phyloP scores from a whole-genome alignment of 768 basidiomycete species.

The Cystobasidium onofrii region DNA sequence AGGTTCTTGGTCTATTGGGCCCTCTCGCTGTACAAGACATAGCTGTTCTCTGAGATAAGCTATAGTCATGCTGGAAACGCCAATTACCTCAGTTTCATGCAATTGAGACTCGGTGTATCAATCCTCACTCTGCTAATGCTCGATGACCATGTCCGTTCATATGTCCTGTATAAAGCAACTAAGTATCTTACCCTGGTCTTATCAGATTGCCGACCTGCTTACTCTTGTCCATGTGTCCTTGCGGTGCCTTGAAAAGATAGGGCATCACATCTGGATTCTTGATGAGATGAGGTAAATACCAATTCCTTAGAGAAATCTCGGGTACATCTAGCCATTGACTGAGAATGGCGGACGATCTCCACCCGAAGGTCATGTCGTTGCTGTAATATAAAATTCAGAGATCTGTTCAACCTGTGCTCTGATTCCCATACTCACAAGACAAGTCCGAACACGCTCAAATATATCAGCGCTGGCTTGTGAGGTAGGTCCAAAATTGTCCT shows the following conservation, averaged over 20 bases:
- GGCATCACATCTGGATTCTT: conserved; percentile 16
- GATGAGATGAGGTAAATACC: conserved; percentile 25
- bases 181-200: no score
- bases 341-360: conserved; percentile 20
- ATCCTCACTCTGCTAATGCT: conserved; percentile 24
- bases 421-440: conserved; percentile 17
- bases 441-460: conserved; percentile 31
- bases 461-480: conserved; percentile 34
- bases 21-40: conserved; percentile 20
- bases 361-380: conserved; percentile 25
- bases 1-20: conserved; percentile 5
- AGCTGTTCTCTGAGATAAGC: conserved; percentile 33
- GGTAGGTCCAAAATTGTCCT: conserved; percentile 34
- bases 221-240: conserved; percentile 13
- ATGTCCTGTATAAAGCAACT: conserved; percentile 8
- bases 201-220: no score
- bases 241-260: conserved; percentile 10
- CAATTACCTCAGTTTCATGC: background rate
- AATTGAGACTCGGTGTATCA: background rate
- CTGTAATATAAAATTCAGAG: background rate
- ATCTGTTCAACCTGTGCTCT: no score
- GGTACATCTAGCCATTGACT: conserved; percentile 32
- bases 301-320: conserved; percentile 31
- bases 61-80: conserved; percentile 8
- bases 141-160: conserved; percentile 30